Evolutionary conservation across 73 alveolate genomes (phyloP).

Genomic region (Symbiodinium pilosum): DNA sequence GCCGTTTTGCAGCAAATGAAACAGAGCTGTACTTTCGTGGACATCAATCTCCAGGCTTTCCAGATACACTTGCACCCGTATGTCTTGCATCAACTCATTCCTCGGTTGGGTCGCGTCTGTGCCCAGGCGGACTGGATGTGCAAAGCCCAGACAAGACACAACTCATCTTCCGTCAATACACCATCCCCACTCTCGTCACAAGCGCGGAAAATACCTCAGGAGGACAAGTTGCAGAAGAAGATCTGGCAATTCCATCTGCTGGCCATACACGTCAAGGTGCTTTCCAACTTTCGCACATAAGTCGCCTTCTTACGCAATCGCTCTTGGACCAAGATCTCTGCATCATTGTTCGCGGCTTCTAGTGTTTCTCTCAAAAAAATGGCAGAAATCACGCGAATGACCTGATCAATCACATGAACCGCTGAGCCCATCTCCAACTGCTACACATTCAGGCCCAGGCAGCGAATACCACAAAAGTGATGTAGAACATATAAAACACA

Average conservation of each 20-base stretch:
- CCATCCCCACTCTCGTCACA: conserved; percentile 86
- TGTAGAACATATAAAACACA: conserved; percentile 13
- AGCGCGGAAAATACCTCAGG: conserved; percentile 49
- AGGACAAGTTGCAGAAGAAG: background rate
- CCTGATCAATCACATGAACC: background rate
- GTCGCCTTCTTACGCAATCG: conserved; percentile 44
- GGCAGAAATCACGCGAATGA: conserved; percentile 75
- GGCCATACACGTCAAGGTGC: background rate
- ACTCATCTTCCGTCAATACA: conserved; percentile 34
- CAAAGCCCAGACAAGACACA: background rate
- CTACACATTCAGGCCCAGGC: background rate
- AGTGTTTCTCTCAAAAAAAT: conserved; percentile 31
- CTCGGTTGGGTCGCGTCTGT: background rate
- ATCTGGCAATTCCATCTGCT: background rate
- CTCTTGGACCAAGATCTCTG: conserved; percentile 42
- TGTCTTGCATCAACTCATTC: conserved; percentile 68
- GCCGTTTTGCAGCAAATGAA: conserved; percentile 32
- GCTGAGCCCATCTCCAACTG: background rate
- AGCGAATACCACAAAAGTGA: conserved; percentile 49
- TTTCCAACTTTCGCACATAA: conserved; percentile 13
- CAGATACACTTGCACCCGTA: conserved; percentile 64
- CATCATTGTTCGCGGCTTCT: conserved; percentile 78
- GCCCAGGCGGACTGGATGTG: background rate
- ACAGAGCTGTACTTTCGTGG: conserved; percentile 45
- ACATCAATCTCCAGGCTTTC: conserved; percentile 80